Base-by-base conservation (phyloP, 2,329 filamentous ascomycete species). In the Coniochaeta hoffmannii region DNA sequence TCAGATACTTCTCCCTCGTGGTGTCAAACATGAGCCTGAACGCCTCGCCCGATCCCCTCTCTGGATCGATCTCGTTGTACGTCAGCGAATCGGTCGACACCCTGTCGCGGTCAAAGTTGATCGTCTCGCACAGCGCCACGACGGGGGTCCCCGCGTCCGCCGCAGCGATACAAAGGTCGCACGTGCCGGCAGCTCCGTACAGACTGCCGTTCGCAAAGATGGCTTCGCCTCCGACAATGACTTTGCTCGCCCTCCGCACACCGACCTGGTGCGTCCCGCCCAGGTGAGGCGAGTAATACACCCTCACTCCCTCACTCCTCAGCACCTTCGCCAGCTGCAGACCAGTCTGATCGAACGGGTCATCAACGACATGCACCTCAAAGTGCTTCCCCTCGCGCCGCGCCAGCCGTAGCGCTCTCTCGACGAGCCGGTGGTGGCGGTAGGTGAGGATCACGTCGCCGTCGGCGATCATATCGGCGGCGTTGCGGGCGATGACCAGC, bases 161-260 rank as follows among this genome's bases (percentile, higher is more conserved):
- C 6, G 92, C 93, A 41, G 88, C 85, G 76, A 94, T 88, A 17
- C 93, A 92, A 10, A 97, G 81, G 57, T 94, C 83, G 24, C 89
- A 90, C 3, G 92, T 96, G 58, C 94, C 94, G 10, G 90, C 85
- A 19, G 91, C 85, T 4, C 89, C 93, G 71, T 95, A 96, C 63
- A 99, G 80, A 32, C 89, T 83, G 8, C 94, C 94, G 70, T 97
- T 97, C 62, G 89, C 92, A 74, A 96, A 94, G 85, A 99, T 94
- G 36, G 90, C 89, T 68, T 97, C 92, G 4, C 92, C 91, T 12
- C 91, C 92, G 1, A 99, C 77, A 53, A 97, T 82, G 10, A 94
- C 85, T 63, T 87, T 85, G 7, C 86, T 88, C 2, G 78, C 73
- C 44, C 71, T 67, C 59, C 85, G 82, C 53, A 96, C 81, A 46